These are phyloP conservation scores for Bipolaris cookei DNA, from an alignment of 2,329 filamentous ascomycete genomes.

Conservation along the genomic window DNA sequence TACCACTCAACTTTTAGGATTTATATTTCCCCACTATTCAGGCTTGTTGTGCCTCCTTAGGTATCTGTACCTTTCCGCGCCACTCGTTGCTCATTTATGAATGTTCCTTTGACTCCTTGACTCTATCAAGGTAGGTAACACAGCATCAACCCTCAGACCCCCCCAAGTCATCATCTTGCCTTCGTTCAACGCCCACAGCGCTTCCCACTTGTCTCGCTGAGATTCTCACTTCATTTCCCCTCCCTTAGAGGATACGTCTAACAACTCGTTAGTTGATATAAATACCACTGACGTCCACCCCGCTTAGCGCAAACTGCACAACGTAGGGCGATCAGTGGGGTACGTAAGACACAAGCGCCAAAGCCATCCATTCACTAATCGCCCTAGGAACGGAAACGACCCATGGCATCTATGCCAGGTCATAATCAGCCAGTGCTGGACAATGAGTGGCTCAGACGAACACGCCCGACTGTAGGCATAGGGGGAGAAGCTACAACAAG, in stretches of 20 bases:
- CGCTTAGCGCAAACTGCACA: slow-evolving; percentile 4
- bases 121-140: slow-evolving; percentile 6
- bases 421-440: slow-evolving; percentile 17
- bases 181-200: slow-evolving; percentile 2
- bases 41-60: neutral
- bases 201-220: neutral
- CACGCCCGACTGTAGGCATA: slow-evolving; percentile 25
- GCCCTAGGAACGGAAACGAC: slow-evolving; percentile 2
- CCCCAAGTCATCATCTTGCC: slow-evolving; percentile 4
- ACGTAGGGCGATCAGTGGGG: slow-evolving; percentile 8
- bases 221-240: neutral
- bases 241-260: neutral
- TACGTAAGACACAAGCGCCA: slow-evolving; percentile 2
- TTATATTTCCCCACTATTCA: slow-evolving; percentile 26
- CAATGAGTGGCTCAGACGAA: slow-evolving; percentile 32
- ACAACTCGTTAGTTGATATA: neutral
- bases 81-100: slow-evolving; percentile 5
- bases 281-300: neutral
- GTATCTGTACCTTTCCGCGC: slow-evolving; percentile 3
- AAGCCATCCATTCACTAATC: slow-evolving; percentile 8
- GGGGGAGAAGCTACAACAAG: slow-evolving; percentile 28
- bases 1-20: slow-evolving; percentile 18
- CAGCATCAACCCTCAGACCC: slow-evolving; percentile 12
- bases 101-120: neutral
- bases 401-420: slow-evolving; percentile 35